Conservation (phyloP, 768 basidiomycete genomes). For the Panellus pusillus region DNA sequence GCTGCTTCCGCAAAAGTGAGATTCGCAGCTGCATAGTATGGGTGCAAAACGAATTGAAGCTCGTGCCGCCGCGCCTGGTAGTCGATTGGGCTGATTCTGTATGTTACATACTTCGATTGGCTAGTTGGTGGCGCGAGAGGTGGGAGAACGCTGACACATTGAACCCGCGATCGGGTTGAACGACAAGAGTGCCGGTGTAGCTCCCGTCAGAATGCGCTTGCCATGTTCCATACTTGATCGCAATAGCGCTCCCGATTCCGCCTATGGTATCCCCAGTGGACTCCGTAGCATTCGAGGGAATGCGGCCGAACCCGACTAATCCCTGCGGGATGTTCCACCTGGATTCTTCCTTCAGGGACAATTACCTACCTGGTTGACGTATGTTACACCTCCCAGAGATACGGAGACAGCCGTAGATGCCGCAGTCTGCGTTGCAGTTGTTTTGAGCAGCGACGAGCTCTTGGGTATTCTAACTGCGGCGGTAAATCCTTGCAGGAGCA, state of each 20-base stretch:
- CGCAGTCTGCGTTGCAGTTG: background rate
- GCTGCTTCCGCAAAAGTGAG: constrained; percentile 52
- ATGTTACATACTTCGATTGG: constrained; percentile 2
- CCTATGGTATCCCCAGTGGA: constrained; percentile 62
- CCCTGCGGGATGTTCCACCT: constrained; percentile 35
- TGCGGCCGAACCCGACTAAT: constrained; percentile 60
- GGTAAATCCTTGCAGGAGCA: too few relatives aligned
- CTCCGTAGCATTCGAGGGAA: constrained; percentile 56
- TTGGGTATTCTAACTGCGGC: background rate
- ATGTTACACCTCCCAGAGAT: constrained; percentile 13
- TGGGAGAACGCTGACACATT: constrained; percentile 45
- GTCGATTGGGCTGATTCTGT: constrained; percentile 53
- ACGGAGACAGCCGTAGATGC: constrained; percentile 6
- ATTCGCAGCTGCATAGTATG: constrained; percentile 48
- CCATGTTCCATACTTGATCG: constrained; percentile 53
- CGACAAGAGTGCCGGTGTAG: constrained; percentile 51
- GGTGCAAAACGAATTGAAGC: constrained; percentile 56
- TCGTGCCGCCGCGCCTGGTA: constrained; percentile 66
- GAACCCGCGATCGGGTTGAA: constrained; percentile 61
- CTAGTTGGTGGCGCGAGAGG: background rate
- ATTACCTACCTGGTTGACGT: constrained; percentile 11
- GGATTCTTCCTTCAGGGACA: background rate
- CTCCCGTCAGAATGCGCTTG: constrained; percentile 32
- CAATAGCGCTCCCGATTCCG: constrained; percentile 63
- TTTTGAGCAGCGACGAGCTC: too few relatives aligned